Base-by-base conservation (phyloP, 495 filamentous ascomycete genomes). In the Letharia columbiana region DNA sequence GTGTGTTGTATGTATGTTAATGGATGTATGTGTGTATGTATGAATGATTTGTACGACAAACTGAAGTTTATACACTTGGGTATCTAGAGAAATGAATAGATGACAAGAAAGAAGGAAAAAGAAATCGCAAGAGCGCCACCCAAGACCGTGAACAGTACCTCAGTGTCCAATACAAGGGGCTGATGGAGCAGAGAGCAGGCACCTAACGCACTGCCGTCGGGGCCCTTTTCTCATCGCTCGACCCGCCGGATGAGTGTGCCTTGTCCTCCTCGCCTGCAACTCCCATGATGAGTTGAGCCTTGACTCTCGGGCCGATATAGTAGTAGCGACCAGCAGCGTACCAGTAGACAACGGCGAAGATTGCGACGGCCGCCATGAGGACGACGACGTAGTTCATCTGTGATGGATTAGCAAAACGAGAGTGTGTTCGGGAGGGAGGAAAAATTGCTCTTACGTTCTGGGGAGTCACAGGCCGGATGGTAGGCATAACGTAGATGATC, bases 401-500 rank as follows among this genome's bases (percentile, higher is more conserved):
- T 6, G 15, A 54, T 23, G 42, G 20, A 67, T 66, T 47, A 62
- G 61, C 12, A 9, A 23, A 10, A 20, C 33, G 57, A 41, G 11
- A n/a, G 6, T 56, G 20, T 42, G 28, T 35, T 17, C 37, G 20
- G 4, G 31, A 42, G 31, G 42, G 52, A 47, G 33, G 9, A 23
- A 5, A 15, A 17, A 17, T 28, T 28, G 2, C 18, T 71, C 77
- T 69, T 74, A 78, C 77, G 61, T 67, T 77, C 37, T 77, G 73
- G 4, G 77, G 73, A 37, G 75, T 77, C 28, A 84, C 84, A 0
- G 85, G 86, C 67, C 79, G 65, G 35, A 71, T 73, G 1, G 83
- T 86, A 2, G 86, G 86, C 68, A 86, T 75, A 60, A 87, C 75
- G 69, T 87, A 88, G 54, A 88, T 82, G 58, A 87, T 75, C 13